These are phyloP conservation scores for Triticum dicoccoides DNA, from an alignment of 176 grass and related monocot species.

Conservation along the genomic window DNA sequence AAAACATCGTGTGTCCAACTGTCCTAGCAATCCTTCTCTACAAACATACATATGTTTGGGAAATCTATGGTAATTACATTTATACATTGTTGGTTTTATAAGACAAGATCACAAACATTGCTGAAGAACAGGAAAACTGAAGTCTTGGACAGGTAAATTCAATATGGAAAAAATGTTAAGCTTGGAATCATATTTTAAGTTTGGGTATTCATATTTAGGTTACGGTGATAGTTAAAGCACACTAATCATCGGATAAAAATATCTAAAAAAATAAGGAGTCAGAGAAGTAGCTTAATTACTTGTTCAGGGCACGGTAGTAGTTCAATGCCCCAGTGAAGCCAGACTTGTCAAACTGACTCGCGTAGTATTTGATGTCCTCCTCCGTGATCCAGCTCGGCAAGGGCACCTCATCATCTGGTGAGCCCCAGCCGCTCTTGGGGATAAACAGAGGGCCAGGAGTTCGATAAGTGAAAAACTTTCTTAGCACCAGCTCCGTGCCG, in stretches of 20 bases:
- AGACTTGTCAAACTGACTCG: slow-evolving; percentile 46
- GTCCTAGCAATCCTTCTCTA: not conserved
- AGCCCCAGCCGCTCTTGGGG: slow-evolving; percentile 61
- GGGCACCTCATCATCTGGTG: slow-evolving; percentile 42
- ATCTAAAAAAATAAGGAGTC: not conserved
- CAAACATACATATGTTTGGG: not conserved
- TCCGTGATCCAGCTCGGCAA: slow-evolving; percentile 57
- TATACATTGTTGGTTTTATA: not conserved
- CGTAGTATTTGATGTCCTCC: slow-evolving; percentile 63
- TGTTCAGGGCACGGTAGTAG: slow-evolving; percentile 67
- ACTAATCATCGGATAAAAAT: not conserved
- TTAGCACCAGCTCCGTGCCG: slow-evolving; percentile 46
- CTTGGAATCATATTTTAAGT: not conserved
- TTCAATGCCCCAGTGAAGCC: slow-evolving; percentile 62
- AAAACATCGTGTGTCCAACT: not conserved
- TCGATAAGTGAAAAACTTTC: slow-evolving; percentile 44
- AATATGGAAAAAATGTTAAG: not conserved
- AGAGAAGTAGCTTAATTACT: slow-evolving; percentile 26
- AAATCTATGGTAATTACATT: not conserved
- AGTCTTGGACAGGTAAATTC: not conserved
- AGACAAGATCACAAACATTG: not conserved
- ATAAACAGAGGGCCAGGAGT: slow-evolving; percentile 40
- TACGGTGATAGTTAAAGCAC: not conserved
- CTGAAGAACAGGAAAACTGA: not conserved
- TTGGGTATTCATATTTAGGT: not conserved